Base-by-base conservation (phyloP, 108 stramenopile species). In the Nannochloropsis salina region DNA sequence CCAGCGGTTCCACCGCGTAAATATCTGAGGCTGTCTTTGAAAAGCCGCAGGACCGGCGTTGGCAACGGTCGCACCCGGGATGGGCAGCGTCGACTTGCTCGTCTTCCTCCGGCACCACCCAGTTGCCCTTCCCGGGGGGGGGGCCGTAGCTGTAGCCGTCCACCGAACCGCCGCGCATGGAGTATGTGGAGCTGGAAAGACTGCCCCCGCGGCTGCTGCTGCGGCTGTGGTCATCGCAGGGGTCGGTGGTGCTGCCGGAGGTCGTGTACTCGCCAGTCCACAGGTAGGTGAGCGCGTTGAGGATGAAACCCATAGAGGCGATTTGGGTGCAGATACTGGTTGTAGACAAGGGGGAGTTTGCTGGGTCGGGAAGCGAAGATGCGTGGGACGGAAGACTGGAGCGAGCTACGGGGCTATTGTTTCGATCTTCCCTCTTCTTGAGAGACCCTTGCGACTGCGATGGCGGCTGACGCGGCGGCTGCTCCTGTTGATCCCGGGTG, bases 161-260 rank as follows among this genome's bases (percentile, higher is more conserved):
- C 61, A 74, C n/a, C 20, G 61, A 74, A 3, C 61, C 61, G 8
- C 61, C 61, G 15, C 61, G 61, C 61, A 74, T 74, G 6, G 61
- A 74, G 61, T 74, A 74, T 15, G 61, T n/a, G 61, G 61, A 74
- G 61, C 20, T 74, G 6, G 61, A 74, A 6, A 74, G 61, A 6
- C 61, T 74, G 61, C 61, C 6, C 61, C 61, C n/a, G 61, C 61
- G 61, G 61, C 61, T 74, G 61, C 8, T 74, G 61, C 61, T 74
- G 61, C 61, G 15, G 61, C 6, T 74, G 61, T n/a, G 15, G 31
- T 31, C 31, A 31, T 31, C 31, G 31, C 31, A 31, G 31, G 31
- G 31, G 31, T 31, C 31, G 61, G 20, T n/a, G 61, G 15, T 74
- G 61, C 6, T 74, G 61, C 61, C n/a, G 61, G 20, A n/a, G 61